Evolutionary conservation across 2,329 filamentous ascomycete species (phyloP), one percentile per base, ranked within the genome.

Genomic region (Verticillium dahliae): DNA sequence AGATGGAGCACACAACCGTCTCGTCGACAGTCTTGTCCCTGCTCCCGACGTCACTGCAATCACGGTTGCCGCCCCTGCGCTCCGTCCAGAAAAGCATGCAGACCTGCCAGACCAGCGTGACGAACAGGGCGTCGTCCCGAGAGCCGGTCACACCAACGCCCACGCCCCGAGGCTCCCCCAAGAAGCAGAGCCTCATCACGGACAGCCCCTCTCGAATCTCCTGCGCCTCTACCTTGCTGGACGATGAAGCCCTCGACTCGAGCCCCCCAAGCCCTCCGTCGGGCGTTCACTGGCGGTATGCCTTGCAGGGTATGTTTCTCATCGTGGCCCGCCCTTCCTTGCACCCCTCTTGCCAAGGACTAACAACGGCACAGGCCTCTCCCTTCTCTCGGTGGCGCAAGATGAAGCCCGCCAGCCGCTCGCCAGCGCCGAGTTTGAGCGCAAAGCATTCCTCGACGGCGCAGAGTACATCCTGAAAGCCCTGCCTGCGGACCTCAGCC

Each of bases 381-480:
- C 54, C 22, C 39, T 65, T 57, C 57, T 65, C 33, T 34, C 45
- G 6, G 63, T 62, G 5, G 61, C 64, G 22, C 64, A 65, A n/a
- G 61, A 63, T 15, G 60, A 65, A 14, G 35, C 56, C 27, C 58
- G 63, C 22, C 57, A 58, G 15, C 61, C 63, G 1, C 56, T 62
- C 14, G 50, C 45, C 54, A 59, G 50, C 33, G 62, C 66, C 6
- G 63, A 66, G 1, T 74, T 74, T 62, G 82, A 84, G 58, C 80
- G 87, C 33, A 84, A 85, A 65, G 78, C 88, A 10, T 90, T 89
- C 71, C 73, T 90, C 57, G 84, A 89, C 66, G 82, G 85, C 62
- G 73, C 88, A 4, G 81, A 82, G 2, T 89, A 89, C 70, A 76
- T 90, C 31, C 77, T 90, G n/a, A 81, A 81, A 63, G 87, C 83